phyloP scores from a whole-genome alignment of 495 filamentous ascomycete species.

The Aspergillus cavernicola region DNA sequence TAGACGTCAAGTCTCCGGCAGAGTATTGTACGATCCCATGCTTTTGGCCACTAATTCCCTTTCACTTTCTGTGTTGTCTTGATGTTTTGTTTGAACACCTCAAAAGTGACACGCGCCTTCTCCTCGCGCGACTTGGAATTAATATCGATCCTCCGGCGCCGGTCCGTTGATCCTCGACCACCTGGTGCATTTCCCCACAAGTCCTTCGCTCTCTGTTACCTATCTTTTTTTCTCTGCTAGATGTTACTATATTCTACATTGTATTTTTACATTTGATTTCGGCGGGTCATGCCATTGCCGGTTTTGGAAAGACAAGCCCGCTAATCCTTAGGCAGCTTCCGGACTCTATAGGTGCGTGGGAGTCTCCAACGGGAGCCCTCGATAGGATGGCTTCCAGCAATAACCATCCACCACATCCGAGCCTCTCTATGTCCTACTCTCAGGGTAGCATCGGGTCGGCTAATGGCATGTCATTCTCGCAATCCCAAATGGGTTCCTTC shows the following conservation, averaged over 20 bases:
- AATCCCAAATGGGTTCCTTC: conserved; percentile 48
- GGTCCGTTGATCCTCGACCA: conserved; percentile 24
- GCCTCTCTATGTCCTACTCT: conserved; percentile 43
- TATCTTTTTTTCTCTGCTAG: conserved; percentile 10
- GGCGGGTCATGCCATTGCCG: conserved; percentile 13
- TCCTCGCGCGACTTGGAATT: conserved; percentile 25
- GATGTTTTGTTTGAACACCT: conserved; percentile 23
- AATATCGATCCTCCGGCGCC: conserved; percentile 16
- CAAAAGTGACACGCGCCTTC: conserved; percentile 33
- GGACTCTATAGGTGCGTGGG: conserved; percentile 5
- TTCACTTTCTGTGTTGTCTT: conserved; percentile 18
- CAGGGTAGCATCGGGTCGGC: conserved; percentile 40
- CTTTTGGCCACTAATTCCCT: background rate
- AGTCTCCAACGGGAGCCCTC: conserved; percentile 10
- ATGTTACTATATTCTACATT: conserved; percentile 5
- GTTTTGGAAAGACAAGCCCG: background rate
- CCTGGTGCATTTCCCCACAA: conserved; percentile 30
- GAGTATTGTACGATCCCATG: background rate
- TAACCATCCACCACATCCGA: conserved; percentile 35
- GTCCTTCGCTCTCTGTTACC: conserved; percentile 11
- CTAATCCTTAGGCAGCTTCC: conserved; percentile 14
- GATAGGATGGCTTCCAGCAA: conserved; percentile 42
- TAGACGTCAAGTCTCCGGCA: background rate
- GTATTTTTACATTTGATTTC: conserved; percentile 4
- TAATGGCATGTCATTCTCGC: conserved; percentile 40